These are phyloP conservation scores for Trypanosoma rangeli DNA, from an alignment of 208 protist species.

Conservation along the genomic window DNA sequence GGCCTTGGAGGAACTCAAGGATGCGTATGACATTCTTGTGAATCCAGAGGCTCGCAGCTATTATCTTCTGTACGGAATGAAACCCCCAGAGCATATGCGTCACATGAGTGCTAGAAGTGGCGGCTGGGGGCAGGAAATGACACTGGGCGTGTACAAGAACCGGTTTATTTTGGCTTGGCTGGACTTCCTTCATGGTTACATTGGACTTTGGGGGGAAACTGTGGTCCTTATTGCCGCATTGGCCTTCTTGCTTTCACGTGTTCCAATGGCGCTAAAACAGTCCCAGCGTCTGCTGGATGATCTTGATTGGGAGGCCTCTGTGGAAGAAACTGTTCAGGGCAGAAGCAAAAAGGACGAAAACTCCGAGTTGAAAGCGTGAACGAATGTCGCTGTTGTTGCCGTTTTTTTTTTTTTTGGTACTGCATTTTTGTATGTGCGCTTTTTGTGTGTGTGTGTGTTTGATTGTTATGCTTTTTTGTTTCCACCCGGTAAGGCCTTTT, in stretches of 20 bases:
- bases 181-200: slow-evolving; percentile 66
- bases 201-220: slow-evolving; percentile 80
- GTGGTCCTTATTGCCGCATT: slow-evolving; percentile 55
- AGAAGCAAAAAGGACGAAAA: slow-evolving; percentile 4
- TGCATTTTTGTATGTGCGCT: slow-evolving; percentile 9
- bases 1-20: slow-evolving; percentile 80
- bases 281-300: slow-evolving; percentile 65
- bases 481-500: too few species aligned
- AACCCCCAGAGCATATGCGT: slow-evolving; percentile 86
- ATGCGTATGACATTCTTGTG: slow-evolving; percentile 86
- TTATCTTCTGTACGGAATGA: slow-evolving; percentile 88
- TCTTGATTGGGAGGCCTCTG: slow-evolving; percentile 52
- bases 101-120: slow-evolving; percentile 72
- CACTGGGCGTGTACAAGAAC: slow-evolving; percentile 80
- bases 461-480: not conserved
- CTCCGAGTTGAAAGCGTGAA: not conserved
- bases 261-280: slow-evolving; percentile 63
- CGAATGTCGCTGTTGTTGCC: not conserved
- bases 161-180: slow-evolving; percentile 82
- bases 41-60: slow-evolving; percentile 83
- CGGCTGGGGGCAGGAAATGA: slow-evolving; percentile 85
- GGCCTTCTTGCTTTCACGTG: slow-evolving; percentile 52
- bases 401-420: slow-evolving; percentile 5
- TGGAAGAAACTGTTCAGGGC: slow-evolving; percentile 22
- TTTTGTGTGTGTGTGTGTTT: not conserved